phyloP scores from a whole-genome alignment of 306 rosid species.

The Acacia acuminata region DNA sequence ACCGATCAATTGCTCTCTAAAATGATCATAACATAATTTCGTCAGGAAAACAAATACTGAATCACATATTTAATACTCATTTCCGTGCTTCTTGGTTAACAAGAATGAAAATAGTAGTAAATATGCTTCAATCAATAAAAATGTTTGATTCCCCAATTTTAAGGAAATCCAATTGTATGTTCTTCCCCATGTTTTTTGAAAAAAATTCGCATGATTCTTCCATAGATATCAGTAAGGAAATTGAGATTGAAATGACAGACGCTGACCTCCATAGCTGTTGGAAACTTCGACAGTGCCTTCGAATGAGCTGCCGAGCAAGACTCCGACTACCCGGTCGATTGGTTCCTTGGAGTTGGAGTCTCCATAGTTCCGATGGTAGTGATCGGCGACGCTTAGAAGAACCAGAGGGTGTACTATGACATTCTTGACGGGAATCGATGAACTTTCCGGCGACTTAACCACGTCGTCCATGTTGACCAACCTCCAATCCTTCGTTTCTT shows the following conservation, averaged over 20 bases:
- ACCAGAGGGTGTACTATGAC: slow-evolving; percentile 74
- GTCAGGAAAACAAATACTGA: not conserved
- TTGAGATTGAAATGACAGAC: not conserved
- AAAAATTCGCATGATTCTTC: not conserved
- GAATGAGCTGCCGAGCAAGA: slow-evolving; percentile 62
- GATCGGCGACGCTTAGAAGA: slow-evolving; percentile 66
- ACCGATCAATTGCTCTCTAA: not conserved
- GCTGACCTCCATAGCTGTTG: slow-evolving; percentile 67
- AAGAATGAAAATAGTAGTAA: not conserved
- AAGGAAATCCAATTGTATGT: not conserved
- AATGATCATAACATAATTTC: not conserved
- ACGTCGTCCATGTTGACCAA: slow-evolving; percentile 51
- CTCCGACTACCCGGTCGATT: slow-evolving; percentile 55
- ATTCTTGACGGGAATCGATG: slow-evolving; percentile 57
- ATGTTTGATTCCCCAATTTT: not conserved
- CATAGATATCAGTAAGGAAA: not conserved
- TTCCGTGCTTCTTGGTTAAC: not conserved
- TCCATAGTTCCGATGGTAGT: slow-evolving; percentile 60
- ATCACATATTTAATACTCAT: not conserved
- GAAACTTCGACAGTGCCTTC: slow-evolving; percentile 65
- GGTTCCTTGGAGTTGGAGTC: too few relatives aligned
- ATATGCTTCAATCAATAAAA: not conserved
- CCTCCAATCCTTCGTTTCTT: not conserved
- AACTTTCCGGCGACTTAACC: slow-evolving; percentile 59
- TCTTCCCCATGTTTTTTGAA: not conserved